phyloP scores from a whole-genome alignment of 148 eudicot genomes.

The Fallopia convolvulus region DNA sequence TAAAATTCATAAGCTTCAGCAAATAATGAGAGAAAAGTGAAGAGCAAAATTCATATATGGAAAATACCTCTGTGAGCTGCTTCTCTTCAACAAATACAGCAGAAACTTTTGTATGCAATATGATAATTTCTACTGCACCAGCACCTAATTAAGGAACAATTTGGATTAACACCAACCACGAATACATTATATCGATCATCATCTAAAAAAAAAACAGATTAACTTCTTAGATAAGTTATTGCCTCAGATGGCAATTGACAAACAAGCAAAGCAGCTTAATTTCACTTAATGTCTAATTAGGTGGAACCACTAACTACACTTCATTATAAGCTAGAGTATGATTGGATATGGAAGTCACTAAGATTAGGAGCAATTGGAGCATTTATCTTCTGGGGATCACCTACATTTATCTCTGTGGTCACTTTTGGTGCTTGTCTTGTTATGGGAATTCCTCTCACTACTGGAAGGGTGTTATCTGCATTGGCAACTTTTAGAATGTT shows the following conservation, averaged over 20 bases:
- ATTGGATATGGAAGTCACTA: constrained; percentile 78
- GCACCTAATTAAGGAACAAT: constrained; percentile 43
- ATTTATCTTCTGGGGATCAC: constrained; percentile 95
- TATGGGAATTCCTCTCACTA: constrained; percentile 87
- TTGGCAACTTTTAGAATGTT: constrained; percentile 92
- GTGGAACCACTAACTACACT: too few relatives aligned
- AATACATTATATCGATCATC: not conserved
- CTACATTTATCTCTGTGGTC: constrained; percentile 69
- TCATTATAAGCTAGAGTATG: too few relatives aligned
- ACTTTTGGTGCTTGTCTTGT: constrained; percentile 87
- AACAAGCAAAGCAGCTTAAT: too few relatives aligned
- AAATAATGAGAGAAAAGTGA: too few relatives aligned
- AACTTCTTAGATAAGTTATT: too few relatives aligned
- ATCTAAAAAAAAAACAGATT: too few relatives aligned
- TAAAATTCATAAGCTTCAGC: too few relatives aligned
- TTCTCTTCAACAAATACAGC: constrained; percentile 89
- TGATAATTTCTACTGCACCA: constrained; percentile 83
- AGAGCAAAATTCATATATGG: not conserved
- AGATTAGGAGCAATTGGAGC: constrained; percentile 54
- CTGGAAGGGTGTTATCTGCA: constrained; percentile 82
- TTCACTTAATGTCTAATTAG: too few relatives aligned
- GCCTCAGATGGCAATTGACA: too few relatives aligned
- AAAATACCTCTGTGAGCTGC: constrained; percentile 25
- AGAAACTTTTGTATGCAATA: constrained; percentile 70
- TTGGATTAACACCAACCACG: not conserved